Base-by-base conservation (phyloP, 805 yeast species). In the Kodamaea laetipori region DNA sequence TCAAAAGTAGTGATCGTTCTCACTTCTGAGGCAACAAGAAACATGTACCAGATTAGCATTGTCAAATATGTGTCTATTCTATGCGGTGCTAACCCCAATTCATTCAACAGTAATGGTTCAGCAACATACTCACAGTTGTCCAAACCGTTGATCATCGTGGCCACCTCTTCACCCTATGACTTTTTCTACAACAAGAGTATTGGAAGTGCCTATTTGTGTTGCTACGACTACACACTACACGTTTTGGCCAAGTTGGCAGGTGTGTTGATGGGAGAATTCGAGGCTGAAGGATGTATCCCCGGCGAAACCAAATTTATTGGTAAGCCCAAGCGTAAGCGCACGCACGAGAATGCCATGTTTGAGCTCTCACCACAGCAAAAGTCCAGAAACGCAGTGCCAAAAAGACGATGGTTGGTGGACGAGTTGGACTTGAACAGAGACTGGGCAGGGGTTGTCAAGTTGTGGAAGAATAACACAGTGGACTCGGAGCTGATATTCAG, bases 101-200 rank as follows among this genome's bases (percentile, higher is more conserved):
- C 60, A 2, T 55, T 62, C 36, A 39, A 43, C 33, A 52, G 49
- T 13, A 60, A 50, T 32, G 45, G 54, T 4, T 42, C 57, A 10
- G 40, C 49, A 2, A 49, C 55, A 5, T 46, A 49, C 25, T 48
- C 58, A 16, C 66, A 67, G 48, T 48, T 67, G 11, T 44, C 66
- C 19, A 79, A 78, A 51, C 84, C 84, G 4, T 62, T 81, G 53
- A 67, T 81, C 9, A 71, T 79, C 3, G 69, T 80, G n/a, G 81
- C 84, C 3, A 80, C 82, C 0, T 75, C 80, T 45, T 75, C 82
- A 4, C 86, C 86, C 1, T 80, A 78, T 51, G 86, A 81, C 52
- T 76, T 81, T 53, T 74, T 77, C 37, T 75, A 78, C 44, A 78
- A 78, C 44, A 73, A 73, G 38, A 70, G 71, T 33, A 73, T 80